phyloP scores from a whole-genome alignment of 108 stramenopile species.

The Mediolabrus comicus region DNA sequence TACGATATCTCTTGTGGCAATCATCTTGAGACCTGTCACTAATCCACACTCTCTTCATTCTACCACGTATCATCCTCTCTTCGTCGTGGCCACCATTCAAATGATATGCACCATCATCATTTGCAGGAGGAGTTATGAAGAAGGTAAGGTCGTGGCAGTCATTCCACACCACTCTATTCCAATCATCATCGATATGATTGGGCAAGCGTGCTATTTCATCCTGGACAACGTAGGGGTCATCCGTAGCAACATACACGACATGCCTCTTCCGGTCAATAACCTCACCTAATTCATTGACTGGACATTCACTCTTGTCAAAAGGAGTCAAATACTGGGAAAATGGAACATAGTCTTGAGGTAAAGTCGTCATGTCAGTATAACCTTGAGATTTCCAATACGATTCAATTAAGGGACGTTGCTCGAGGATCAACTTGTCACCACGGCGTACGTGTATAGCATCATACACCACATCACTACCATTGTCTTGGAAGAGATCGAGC shows the following conservation, averaged over 20 bases:
- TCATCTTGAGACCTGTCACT: constrained; percentile 26
- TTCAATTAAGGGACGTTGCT: constrained; percentile 12
- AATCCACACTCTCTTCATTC: too few relatives aligned
- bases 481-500: constrained; percentile 5
- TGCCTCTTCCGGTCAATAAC: neutral
- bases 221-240: constrained; percentile 31
- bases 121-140: constrained; percentile 36
- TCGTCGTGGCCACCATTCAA: neutral
- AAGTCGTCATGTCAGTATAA: constrained; percentile 5
- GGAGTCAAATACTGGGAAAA: constrained; percentile 13
- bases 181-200: constrained; percentile 2
- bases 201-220: constrained; percentile 24
- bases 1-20: constrained; percentile 32
- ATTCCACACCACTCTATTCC: constrained; percentile 8
- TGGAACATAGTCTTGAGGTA: constrained; percentile 31
- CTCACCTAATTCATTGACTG: neutral
- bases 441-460: constrained; percentile 44
- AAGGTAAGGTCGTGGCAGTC: constrained; percentile 33
- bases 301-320: constrained; percentile 9
- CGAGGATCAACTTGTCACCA: constrained; percentile 40
- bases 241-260: constrained; percentile 39
- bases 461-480: constrained; percentile 4
- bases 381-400: constrained; percentile 37
- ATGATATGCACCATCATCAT: neutral
- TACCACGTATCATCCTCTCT: too few relatives aligned